phyloP scores from a whole-genome alignment of 2,329 filamentous ascomycete species.

The Stagonosporopsis tanaceti region DNA sequence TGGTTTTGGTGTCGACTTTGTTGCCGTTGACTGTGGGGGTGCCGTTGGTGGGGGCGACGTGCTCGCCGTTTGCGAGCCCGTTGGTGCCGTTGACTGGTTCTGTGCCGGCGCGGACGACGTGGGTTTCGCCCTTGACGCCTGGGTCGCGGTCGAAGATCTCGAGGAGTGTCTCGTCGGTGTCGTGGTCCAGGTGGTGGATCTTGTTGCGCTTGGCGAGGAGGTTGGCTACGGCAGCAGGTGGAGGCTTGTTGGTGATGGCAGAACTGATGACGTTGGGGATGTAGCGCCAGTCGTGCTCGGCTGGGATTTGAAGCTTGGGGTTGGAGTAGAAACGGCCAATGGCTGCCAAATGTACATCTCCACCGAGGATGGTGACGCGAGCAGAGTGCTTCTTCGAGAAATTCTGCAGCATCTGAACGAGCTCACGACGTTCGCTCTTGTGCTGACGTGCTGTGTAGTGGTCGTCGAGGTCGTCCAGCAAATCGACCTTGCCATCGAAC shows the following conservation, averaged over 20 bases:
- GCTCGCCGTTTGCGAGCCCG: constrained; percentile 28
- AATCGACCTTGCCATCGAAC: constrained; percentile 80
- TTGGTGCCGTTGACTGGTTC: constrained; percentile 27
- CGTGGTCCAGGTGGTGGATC: constrained; percentile 68
- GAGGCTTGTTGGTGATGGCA: constrained; percentile 74
- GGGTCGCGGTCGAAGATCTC: constrained; percentile 69
- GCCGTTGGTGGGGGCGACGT: constrained; percentile 16
- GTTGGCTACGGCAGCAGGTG: constrained; percentile 70
- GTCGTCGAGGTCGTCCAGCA: constrained; percentile 71
- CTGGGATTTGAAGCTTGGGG: constrained; percentile 63
- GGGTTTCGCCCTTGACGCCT: constrained; percentile 32
- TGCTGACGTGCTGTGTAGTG: constrained; percentile 90
- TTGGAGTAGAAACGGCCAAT: constrained; percentile 71
- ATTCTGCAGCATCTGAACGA: constrained; percentile 71
- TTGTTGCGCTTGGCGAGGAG: constrained; percentile 69
- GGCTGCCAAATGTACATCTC: constrained; percentile 70
- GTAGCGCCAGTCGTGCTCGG: constrained; percentile 67
- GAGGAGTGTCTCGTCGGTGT: constrained; percentile 71
- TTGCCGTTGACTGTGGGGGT: constrained; percentile 33
- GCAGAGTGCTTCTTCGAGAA: constrained; percentile 63
- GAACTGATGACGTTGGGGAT: constrained; percentile 71
- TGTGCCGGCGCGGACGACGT: constrained; percentile 29
- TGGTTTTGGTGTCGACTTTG: constrained; percentile 63
- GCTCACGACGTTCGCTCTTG: constrained; percentile 81
- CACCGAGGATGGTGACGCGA: constrained; percentile 69